Evolutionary conservation across 202 grass and related monocot genomes (phyloP).

Genomic region (Schoenoplectus tabernaemontani): DNA sequence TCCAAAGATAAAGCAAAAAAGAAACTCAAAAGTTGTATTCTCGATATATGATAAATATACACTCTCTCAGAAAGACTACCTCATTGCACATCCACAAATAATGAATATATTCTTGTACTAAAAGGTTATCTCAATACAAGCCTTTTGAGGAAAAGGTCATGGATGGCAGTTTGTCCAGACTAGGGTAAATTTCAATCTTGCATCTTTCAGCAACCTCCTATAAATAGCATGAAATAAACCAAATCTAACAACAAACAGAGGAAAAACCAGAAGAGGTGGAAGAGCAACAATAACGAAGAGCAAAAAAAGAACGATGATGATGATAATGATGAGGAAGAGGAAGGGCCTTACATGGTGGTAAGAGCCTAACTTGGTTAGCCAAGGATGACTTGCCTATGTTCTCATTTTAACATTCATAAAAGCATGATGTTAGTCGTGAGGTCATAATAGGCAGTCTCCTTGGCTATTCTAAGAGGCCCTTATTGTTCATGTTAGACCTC

Average conservation of each 20-base stretch:
- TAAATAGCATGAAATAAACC: constrained; percentile 18
- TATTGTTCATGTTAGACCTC: constrained; percentile 38
- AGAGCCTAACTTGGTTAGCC: constrained; percentile 62
- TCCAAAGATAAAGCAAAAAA: not conserved
- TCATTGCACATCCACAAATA: constrained; percentile 6
- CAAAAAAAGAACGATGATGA: not conserved
- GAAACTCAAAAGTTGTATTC: not conserved
- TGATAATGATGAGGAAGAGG: constrained; percentile 31
- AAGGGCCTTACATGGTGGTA: constrained; percentile 44
- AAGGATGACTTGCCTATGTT: constrained; percentile 89
- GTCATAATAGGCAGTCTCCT: constrained; percentile 67
- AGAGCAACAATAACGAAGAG: not conserved
- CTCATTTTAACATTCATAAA: constrained; percentile 16
- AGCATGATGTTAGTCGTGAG: constrained; percentile 18
- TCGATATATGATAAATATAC: not conserved
- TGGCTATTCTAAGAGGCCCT: constrained; percentile 64
- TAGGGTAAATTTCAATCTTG: not conserved
- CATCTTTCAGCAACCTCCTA: not conserved
- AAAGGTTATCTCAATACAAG: not conserved
- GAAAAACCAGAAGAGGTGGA: not conserved
- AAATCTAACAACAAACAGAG: not conserved
- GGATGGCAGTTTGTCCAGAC: not conserved
- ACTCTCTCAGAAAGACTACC: not conserved
- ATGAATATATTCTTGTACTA: constrained; percentile 5
- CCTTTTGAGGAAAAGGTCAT: constrained; percentile 11